A percentile compares a stretch with the other conserved stretches of the same genome.
These are phyloP conservation scores for Coleophoma crateriformis DNA, from an alignment of 2,329 filamentous ascomycete genomes.

Conservation along the genomic window DNA sequence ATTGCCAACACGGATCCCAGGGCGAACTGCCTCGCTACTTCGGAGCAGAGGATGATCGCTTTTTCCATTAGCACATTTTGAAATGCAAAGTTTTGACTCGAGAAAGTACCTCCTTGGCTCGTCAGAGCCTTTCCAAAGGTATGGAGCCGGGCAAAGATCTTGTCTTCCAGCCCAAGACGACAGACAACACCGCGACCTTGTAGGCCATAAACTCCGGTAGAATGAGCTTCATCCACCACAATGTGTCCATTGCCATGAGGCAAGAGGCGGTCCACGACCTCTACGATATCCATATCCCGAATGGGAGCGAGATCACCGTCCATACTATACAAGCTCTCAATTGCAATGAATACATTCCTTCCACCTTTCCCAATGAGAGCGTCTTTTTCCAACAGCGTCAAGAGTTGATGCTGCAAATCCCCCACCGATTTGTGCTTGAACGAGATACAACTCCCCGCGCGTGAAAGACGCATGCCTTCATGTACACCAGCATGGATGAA, in stretches of 20 bases:
- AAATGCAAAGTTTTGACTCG: too few species aligned
- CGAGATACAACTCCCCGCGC: constrained; percentile 39
- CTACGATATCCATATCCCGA: constrained; percentile 53
- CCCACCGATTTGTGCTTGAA: constrained; percentile 54
- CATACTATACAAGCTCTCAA: constrained; percentile 77
- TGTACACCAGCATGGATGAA: constrained; percentile 74
- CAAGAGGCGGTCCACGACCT: constrained; percentile 48
- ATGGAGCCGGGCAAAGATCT: constrained; percentile 53
- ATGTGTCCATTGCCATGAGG: constrained; percentile 54
- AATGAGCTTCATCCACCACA: constrained; percentile 65
- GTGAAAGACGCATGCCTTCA: constrained; percentile 66
- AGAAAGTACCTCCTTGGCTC: constrained; percentile 59
- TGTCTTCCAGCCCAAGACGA: constrained; percentile 46
- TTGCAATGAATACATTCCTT: constrained; percentile 58
- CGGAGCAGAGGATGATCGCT: constrained; percentile 59
- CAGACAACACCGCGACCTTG: constrained; percentile 54
- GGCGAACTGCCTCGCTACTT: constrained; percentile 56
- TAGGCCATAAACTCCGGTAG: constrained; percentile 52
- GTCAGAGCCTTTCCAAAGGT: constrained; percentile 66
- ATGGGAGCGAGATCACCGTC: constrained; percentile 70
- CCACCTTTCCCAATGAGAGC: constrained; percentile 14
- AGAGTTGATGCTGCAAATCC: constrained; percentile 24
- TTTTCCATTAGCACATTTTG: constrained; percentile 17
- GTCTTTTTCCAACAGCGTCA: constrained; percentile 1
- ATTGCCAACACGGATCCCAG: constrained; percentile 73